Percentiles rank a stretch among this genome's conserved stretches.
Evolutionary conservation across 352 stramenopile species (phyloP).

Genomic region (Nannochloropsis limnetica): DNA sequence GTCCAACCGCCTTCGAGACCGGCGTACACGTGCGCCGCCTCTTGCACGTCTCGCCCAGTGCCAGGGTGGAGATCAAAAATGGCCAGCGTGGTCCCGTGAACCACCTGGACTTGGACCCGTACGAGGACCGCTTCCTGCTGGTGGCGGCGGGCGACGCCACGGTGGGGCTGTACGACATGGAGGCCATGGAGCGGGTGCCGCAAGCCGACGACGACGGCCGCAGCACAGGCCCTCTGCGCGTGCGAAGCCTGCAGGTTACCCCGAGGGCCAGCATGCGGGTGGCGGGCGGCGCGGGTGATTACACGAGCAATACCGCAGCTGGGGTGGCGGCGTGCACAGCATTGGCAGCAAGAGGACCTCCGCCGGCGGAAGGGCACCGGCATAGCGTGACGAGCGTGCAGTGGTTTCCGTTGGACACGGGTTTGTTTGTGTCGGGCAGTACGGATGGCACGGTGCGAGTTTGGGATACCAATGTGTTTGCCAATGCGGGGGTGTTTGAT

Average conservation of each 20-base stretch:
- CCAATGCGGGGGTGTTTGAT: constrained; percentile 60
- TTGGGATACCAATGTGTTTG: constrained; percentile 68
- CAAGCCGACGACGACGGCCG: background rate
- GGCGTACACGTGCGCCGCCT: background rate
- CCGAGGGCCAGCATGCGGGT: background rate
- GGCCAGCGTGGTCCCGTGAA: background rate
- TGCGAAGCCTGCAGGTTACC: constrained; percentile 5
- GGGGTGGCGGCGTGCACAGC: background rate
- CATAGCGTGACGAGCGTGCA: constrained; percentile 68
- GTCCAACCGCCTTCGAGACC: background rate
- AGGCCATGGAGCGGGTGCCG: background rate
- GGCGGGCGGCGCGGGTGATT: background rate
- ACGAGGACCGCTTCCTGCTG: constrained; percentile 12
- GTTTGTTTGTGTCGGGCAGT: constrained; percentile 66
- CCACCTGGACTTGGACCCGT: constrained; percentile 2
- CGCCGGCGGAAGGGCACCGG: constrained; percentile 45
- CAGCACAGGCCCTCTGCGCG: background rate
- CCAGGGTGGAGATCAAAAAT: constrained; percentile 1
- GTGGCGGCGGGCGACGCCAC: constrained; percentile 19
- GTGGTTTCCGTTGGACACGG: constrained; percentile 72
- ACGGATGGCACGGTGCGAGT: constrained; percentile 63
- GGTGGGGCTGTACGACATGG: constrained; percentile 17
- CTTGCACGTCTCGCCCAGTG: background rate
- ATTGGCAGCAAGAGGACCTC: background rate
- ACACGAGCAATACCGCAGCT: background rate